phyloP scores from a whole-genome alignment of 2,329 filamentous ascomycete species.

The Nakataea oryzae region DNA sequence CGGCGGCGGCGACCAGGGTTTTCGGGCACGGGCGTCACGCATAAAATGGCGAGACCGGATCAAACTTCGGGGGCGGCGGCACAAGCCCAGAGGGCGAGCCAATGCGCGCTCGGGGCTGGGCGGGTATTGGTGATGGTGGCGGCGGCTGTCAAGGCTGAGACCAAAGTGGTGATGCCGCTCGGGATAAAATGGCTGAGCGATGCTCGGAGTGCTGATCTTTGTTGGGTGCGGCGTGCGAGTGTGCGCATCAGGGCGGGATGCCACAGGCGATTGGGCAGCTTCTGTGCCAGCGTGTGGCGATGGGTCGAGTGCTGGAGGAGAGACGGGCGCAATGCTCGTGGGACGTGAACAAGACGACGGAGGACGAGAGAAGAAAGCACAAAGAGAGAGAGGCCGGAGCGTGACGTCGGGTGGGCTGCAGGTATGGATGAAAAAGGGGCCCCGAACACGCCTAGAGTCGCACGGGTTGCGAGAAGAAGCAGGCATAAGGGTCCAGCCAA shows the following conservation, averaged over 20 bases:
- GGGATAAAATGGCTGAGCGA: background rate
- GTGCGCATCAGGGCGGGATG: background rate
- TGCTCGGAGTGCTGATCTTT: constrained; percentile 2
- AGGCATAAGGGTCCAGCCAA: background rate
- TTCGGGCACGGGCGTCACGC: constrained; percentile 7
- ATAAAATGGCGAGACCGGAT: constrained; percentile 17
- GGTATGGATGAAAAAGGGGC: background rate
- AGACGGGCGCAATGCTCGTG: background rate
- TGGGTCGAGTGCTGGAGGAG: background rate
- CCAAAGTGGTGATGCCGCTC: background rate
- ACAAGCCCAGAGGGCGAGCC: constrained; percentile 6
- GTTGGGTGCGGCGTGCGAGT: background rate
- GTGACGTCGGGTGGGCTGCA: background rate
- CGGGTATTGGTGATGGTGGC: background rate
- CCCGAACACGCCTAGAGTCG: background rate
- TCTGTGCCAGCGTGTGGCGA: background rate
- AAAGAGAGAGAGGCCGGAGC: background rate
- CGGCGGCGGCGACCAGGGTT: background rate
- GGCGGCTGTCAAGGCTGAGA: background rate
- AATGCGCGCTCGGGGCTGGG: background rate
- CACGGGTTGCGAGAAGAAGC: background rate
- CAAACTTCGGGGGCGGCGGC: constrained; percentile 10
- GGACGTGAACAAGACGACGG: background rate
- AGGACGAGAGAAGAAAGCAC: background rate
- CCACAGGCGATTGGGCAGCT: background rate